These are phyloP conservation scores for Pseudoturritis turrita DNA, from an alignment of 345 rosid species.

Conservation along the genomic window DNA sequence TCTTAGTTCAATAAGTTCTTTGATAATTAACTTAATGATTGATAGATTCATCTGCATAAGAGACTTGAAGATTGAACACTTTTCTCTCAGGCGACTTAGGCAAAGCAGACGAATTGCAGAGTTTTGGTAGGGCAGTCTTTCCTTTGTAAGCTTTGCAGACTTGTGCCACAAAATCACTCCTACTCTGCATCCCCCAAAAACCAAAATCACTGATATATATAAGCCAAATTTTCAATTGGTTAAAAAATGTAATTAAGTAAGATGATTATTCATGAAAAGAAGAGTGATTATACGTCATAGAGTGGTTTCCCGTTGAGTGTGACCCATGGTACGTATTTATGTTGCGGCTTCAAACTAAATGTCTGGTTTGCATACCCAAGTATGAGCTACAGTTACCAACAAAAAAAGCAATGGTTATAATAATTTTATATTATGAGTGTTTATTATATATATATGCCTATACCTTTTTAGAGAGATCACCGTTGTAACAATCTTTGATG, in stretches of 20 bases:
- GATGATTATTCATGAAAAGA: background rate
- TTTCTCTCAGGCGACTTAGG: background rate
- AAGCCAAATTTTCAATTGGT: background rate
- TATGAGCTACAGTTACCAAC: conserved; percentile 13
- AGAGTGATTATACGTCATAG: background rate
- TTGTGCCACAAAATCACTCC: background rate
- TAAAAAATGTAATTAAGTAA: background rate
- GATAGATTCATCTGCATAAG: conserved; percentile 1
- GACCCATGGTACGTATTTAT: conserved; percentile 27
- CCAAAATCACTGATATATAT: background rate
- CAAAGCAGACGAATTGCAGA: conserved; percentile 7
- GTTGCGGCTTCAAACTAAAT: conserved; percentile 9
- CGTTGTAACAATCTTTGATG: too few relatives aligned
- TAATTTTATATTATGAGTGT: background rate
- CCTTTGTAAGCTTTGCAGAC: conserved; percentile 26
- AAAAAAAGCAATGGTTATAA: background rate
- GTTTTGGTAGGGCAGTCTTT: conserved; percentile 11
- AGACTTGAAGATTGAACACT: background rate
- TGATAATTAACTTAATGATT: background rate
- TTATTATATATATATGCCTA: background rate
- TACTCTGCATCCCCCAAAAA: background rate
- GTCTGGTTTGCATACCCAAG: conserved; percentile 21
- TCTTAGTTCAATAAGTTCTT: background rate
- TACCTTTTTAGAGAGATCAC: too few relatives aligned
- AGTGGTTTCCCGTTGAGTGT: conserved; percentile 22